Evolutionary conservation across 306 rosid genomes (phyloP).

Genomic region (Canavalia ensiformis): DNA sequence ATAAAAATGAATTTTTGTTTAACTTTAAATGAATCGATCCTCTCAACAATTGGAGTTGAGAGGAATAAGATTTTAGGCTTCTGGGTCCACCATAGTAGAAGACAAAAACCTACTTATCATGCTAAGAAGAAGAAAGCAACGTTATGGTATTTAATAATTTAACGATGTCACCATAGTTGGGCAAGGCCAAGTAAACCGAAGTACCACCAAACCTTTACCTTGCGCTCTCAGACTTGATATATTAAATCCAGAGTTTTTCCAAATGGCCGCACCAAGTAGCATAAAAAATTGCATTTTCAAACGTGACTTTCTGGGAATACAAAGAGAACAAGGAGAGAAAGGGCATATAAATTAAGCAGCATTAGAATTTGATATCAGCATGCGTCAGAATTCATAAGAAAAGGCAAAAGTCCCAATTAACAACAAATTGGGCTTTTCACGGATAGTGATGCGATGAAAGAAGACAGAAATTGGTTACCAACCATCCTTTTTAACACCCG

Average conservation of each 20-base stretch:
- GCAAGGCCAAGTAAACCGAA: constrained; percentile 40
- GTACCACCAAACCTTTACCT: constrained; percentile 32
- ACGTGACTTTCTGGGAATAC: constrained; percentile 3
- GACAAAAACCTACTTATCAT: background rate
- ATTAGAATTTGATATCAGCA: background rate
- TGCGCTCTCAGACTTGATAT: constrained; percentile 36
- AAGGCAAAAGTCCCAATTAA: constrained; percentile 5
- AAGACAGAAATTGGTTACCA: constrained; percentile 18
- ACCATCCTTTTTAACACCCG: background rate
- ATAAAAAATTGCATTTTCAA: background rate
- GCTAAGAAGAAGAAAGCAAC: constrained; percentile 41
- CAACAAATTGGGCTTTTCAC: constrained; percentile 18
- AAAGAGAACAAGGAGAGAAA: background rate
- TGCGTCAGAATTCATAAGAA: constrained; percentile 10
- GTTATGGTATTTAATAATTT: constrained; percentile 4
- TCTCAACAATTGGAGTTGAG: too few relatives aligned
- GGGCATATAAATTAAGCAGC: background rate
- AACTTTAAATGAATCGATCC: too few relatives aligned
- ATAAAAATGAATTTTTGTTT: too few relatives aligned
- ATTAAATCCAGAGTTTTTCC: constrained; percentile 37
- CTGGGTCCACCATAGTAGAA: background rate
- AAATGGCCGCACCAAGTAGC: constrained; percentile 33
- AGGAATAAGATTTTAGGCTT: constrained; percentile 2
- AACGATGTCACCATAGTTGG: constrained; percentile 24
- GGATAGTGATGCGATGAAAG: constrained; percentile 48